Evolutionary conservation across 345 rosid genomes (phyloP), one percentile per base, ranked within the genome.

Genomic region (Firmiana major): DNA sequence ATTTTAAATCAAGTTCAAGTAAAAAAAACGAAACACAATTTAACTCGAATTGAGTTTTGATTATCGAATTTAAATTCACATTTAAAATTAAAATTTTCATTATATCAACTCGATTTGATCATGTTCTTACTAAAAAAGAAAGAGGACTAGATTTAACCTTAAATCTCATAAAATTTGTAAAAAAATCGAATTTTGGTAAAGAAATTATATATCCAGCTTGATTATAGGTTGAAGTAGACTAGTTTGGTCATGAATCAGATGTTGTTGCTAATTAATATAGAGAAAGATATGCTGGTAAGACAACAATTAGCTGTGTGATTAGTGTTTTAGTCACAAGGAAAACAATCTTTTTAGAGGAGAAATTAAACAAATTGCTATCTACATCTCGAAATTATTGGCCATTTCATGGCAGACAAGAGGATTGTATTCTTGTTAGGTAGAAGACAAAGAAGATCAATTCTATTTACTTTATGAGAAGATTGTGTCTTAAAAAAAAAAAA

Each of bases 401-500:
- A 49, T 70, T 28, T 17, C 34, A 28, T 49, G 24, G 59, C 43
- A 28, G 74, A 70, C 60, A 70, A 17, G 17, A 49, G 24, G 45
- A 70, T 28, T 70, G 1, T 49, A 26, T 28, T 26, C 43, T 48
- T 70, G 24, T 49, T 10, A 17, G 60, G 46, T 36, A 19, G 63
- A 53, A 71, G 63, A 71, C 63, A 53, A 68, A 71, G 46, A 71
- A 34, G 19, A 71, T 71, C 74, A 71, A 49, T 49, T 31, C 49
- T 31, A 51, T 71, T 51, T 71, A 49, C 74, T 51, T 71, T 51
- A 17, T 31, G 62, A 9, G 28, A 48, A 51, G 73, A 71, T 28
- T 28, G 3, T 49, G 22, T 8, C 74, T 17, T 12, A 28, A 15
- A 13, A 0, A 16, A 19, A n/a, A 19, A 34, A 17, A 0, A 17